Evolutionary conservation across 106 monocot species (phyloP).

Genomic region (Allium fistulosum): DNA sequence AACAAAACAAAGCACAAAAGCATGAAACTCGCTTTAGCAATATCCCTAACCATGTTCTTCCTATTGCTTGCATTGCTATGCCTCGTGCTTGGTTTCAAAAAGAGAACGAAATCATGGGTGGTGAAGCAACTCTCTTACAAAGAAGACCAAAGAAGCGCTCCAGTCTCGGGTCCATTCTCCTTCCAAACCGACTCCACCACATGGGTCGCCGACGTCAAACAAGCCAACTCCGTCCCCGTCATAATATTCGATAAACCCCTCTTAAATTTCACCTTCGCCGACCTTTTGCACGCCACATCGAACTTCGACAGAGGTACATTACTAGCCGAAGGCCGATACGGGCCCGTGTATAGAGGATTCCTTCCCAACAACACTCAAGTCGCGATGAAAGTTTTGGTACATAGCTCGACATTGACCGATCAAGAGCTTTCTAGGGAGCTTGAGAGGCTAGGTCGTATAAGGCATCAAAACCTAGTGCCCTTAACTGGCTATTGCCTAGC

Average conservation of each 20-base stretch:
- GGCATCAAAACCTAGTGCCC: conserved; percentile 80
- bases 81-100: conserved; percentile 23
- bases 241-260: conserved; percentile 89
- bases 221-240: conserved; percentile 65
- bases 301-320: conserved; percentile 66
- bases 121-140: conserved; percentile 43
- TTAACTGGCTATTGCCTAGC: conserved; percentile 80
- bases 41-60: conserved; percentile 36
- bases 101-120: conserved; percentile 27
- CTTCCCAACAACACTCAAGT: conserved; percentile 64
- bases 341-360: conserved; percentile 67
- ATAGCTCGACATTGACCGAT: conserved; percentile 37
- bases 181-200: conserved; percentile 68
- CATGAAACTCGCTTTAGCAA: conserved; percentile 36
- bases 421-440: conserved; percentile 60
- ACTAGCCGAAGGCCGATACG: conserved; percentile 66
- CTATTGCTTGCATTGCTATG: conserved; percentile 28
- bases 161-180: conserved; percentile 59
- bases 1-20: conserved; percentile 11
- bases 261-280: conserved; percentile 68
- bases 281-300: conserved; percentile 60
- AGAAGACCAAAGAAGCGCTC: conserved; percentile 19
- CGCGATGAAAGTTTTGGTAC: conserved; percentile 64
- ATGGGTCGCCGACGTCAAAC: conserved; percentile 76
- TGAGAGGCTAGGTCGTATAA: conserved; percentile 69